phyloP scores from a whole-genome alignment of 2,329 filamentous ascomycete genomes.

The Colletotrichum gloeosporioides region DNA sequence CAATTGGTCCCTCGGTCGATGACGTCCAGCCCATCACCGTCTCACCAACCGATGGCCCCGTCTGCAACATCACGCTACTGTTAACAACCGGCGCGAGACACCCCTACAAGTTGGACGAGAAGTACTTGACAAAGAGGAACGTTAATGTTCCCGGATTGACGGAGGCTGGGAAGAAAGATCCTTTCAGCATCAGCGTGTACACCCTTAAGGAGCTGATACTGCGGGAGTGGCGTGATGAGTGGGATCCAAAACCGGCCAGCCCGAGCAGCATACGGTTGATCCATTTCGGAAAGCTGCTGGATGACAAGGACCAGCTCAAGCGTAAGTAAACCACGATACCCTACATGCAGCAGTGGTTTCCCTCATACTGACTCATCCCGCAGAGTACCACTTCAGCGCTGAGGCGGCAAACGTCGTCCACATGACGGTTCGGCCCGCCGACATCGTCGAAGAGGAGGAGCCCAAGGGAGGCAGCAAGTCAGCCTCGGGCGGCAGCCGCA shows the following conservation, averaged over 20 bases:
- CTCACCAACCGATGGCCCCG: slow-evolving; percentile 39
- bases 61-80: slow-evolving; percentile 81
- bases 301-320: slow-evolving; percentile 84
- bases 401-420: slow-evolving; percentile 87
- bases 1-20: slow-evolving; percentile 49
- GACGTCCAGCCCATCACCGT: slow-evolving; percentile 42
- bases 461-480: slow-evolving; percentile 68
- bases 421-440: slow-evolving; percentile 89
- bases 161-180: slow-evolving; percentile 69
- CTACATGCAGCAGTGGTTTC: background rate
- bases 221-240: slow-evolving; percentile 90
- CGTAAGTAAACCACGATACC: slow-evolving; percentile 65
- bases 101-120: slow-evolving; percentile 88
- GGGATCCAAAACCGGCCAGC: slow-evolving; percentile 85
- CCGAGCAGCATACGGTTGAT: slow-evolving; percentile 91
- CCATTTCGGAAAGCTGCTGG: slow-evolving; percentile 87
- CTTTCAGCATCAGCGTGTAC: slow-evolving; percentile 90
- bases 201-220: slow-evolving; percentile 93
- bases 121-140: slow-evolving; percentile 81
- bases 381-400: slow-evolving; percentile 80
- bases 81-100: slow-evolving; percentile 83
- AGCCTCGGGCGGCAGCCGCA: slow-evolving; percentile 44
- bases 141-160: slow-evolving; percentile 75
- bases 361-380: background rate
- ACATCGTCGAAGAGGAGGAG: slow-evolving; percentile 82